Evolutionary conservation across 805 yeast genomes (phyloP), one percentile per base, ranked within the genome.

Genomic region (Nadsonia fulvescens): DNA sequence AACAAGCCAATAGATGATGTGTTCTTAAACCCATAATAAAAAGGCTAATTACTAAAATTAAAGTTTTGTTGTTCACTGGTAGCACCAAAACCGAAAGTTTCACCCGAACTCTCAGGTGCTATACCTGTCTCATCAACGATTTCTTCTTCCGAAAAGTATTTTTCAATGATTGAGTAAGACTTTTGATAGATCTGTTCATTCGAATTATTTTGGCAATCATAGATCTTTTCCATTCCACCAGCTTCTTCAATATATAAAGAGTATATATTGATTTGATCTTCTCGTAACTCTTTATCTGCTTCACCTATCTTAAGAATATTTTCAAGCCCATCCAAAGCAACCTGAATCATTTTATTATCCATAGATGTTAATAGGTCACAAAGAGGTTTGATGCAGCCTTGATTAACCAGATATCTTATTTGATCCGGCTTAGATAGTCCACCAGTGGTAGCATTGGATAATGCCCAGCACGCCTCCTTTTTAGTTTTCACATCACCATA

Each of bases 381-480:
- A 45, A 89, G 63, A 18, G 98, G 96, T 58, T 83, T 86, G 54
- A 89, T 83, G 56, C 95, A 81, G 25, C 95, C 98, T 58, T 89
- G 96, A 37, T 63, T 59, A 18, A 89, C 98, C 38, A 89, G 65
- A 54, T 82, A 89, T 44, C 86, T 68, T 42, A 89, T 83, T 50
- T 83, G 93, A 33, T 81, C 93, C 5, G 96, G 96, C 50, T 70
- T 75, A 22, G 73, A 60, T 41, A 82, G 62, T 12, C 95, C 96
- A 41, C 96, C 96, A 6, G 94, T 77, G 10, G 94, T 78, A 19
- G 98, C 96, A 49, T 89, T 89, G 15, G 95, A 82, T 38, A 89
- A 76, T 18, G 96, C 96, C 98, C 98, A 89, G 62, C 96, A 86
- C 3, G 98, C 98, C 59, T 89, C 98, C 54, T 86, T 89, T 51